phyloP scores from a whole-genome alignment of 345 rosid species.

The Rhodamnia argentea region DNA sequence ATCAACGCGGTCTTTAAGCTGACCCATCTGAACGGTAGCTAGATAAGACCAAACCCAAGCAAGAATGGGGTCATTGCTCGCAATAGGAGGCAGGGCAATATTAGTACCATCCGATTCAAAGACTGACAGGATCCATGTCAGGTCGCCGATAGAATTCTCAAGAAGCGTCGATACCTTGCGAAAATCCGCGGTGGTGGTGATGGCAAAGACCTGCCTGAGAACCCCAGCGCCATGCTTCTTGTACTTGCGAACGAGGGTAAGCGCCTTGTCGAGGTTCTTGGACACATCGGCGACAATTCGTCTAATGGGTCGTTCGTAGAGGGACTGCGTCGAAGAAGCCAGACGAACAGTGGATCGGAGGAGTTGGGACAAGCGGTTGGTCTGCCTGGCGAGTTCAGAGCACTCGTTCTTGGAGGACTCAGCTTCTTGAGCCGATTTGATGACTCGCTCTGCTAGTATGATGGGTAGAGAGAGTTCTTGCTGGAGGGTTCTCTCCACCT shows the following conservation, averaged over 20 bases:
- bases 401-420: slow-evolving; percentile 38
- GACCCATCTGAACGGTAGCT: slow-evolving; percentile 41
- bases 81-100: slow-evolving; percentile 50
- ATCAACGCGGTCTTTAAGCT: slow-evolving; percentile 27
- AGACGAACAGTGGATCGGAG: slow-evolving; percentile 49
- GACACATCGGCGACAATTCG: slow-evolving; percentile 39
- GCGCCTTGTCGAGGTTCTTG: slow-evolving; percentile 49
- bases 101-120: slow-evolving; percentile 28
- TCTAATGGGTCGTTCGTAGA: slow-evolving; percentile 53
- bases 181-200: slow-evolving; percentile 42
- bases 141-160: slow-evolving; percentile 50
- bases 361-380: slow-evolving; percentile 34
- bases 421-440: slow-evolving; percentile 26
- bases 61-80: slow-evolving; percentile 57
- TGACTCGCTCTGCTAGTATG: slow-evolving; percentile 31
- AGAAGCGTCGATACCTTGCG: slow-evolving; percentile 34
- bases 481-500: slow-evolving; percentile 17
- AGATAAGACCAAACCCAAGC: slow-evolving; percentile 61
- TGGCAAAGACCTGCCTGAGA: slow-evolving; percentile 52
- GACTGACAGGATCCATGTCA: slow-evolving; percentile 45
- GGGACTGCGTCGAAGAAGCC: slow-evolving; percentile 16
- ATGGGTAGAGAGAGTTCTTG: slow-evolving; percentile 26
- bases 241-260: slow-evolving; percentile 43
- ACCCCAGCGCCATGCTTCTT: slow-evolving; percentile 27
- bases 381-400: slow-evolving; percentile 31